phyloP scores from a whole-genome alignment of 352 stramenopile genomes.

The Phytophthora tentaculata region DNA sequence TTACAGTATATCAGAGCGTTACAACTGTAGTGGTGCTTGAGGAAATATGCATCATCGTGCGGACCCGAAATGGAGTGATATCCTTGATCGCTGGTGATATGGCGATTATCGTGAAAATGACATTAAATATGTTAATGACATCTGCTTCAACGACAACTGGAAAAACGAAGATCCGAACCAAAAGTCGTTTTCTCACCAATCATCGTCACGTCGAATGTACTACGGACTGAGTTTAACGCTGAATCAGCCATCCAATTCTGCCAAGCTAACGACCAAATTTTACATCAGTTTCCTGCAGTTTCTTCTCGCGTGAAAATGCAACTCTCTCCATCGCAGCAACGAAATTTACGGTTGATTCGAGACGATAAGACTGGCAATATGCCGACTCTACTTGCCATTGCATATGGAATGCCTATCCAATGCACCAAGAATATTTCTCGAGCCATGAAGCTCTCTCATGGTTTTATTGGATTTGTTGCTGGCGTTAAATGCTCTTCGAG shows the following conservation, averaged over 20 bases:
- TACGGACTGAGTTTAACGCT: background rate
- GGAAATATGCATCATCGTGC: constrained; percentile 10
- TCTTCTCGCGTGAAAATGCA: background rate
- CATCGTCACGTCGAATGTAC: too few relatives aligned
- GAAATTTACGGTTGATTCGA: too few relatives aligned
- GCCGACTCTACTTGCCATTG: background rate
- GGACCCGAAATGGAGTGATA: background rate
- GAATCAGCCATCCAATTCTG: background rate
- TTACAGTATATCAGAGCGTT: constrained; percentile 6
- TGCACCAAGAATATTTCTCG: constrained; percentile 7
- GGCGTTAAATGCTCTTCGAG: background rate
- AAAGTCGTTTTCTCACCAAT: background rate
- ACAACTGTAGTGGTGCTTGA: constrained; percentile 10
- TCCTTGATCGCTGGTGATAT: background rate
- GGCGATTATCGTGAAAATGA: background rate
- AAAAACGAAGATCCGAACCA: background rate
- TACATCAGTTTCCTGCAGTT: constrained; percentile 7
- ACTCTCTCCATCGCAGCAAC: background rate
- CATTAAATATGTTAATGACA: background rate
- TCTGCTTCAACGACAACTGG: background rate
- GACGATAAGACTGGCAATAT: constrained; percentile 9
- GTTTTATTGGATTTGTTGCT: constrained; percentile 7
- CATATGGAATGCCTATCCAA: constrained; percentile 3
- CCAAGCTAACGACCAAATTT: background rate
- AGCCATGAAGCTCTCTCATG: constrained; percentile 8